A percentile compares a stretch with the other conserved stretches of the same genome.
phyloP scores from a whole-genome alignment of 2,329 filamentous ascomycete species.

The Penicillium sp. region DNA sequence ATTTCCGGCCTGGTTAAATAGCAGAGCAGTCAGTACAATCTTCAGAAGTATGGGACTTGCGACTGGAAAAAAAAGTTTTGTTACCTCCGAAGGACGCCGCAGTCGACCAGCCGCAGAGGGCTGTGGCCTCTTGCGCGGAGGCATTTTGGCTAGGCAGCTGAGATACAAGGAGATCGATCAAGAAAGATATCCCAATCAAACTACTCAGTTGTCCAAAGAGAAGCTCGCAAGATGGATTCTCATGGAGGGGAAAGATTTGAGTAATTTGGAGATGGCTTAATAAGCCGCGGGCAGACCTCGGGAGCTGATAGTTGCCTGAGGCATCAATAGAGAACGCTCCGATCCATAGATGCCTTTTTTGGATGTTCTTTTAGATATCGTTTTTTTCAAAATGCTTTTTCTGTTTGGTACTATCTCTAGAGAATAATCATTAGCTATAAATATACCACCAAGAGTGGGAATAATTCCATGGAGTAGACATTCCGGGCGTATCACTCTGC shows the following conservation, averaged over 20 bases:
- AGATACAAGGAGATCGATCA: background rate
- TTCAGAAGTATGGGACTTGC: background rate
- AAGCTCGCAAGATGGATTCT: slow-evolving; percentile 7
- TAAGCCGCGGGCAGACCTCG: slow-evolving; percentile 2
- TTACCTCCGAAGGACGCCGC: slow-evolving; percentile 36
- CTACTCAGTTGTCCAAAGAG: slow-evolving; percentile 8
- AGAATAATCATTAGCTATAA: background rate
- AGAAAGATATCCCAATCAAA: slow-evolving; percentile 8
- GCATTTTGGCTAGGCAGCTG: slow-evolving; percentile 30
- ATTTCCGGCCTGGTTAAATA: slow-evolving; percentile 2
- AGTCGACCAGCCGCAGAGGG: slow-evolving; percentile 28
- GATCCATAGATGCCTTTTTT: too few relatives aligned
- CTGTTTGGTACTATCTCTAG: background rate
- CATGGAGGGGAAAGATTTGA: slow-evolving; percentile 27
- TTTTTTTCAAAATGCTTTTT: background rate
- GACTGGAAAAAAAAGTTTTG: slow-evolving; percentile 30
- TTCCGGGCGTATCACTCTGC: background rate
- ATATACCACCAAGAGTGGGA: background rate
- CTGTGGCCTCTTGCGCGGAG: slow-evolving; percentile 40
- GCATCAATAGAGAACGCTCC: background rate
- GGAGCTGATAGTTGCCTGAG: slow-evolving; percentile 15
- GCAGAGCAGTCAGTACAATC: slow-evolving; percentile 10
- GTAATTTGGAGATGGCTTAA: slow-evolving; percentile 29
- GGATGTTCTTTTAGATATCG: too few relatives aligned
- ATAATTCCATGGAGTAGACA: background rate